A percentile compares a stretch with the other conserved stretches of the same genome.
Conservation (phyloP, 257 asterid species). For the Solanum etuberosum region DNA sequence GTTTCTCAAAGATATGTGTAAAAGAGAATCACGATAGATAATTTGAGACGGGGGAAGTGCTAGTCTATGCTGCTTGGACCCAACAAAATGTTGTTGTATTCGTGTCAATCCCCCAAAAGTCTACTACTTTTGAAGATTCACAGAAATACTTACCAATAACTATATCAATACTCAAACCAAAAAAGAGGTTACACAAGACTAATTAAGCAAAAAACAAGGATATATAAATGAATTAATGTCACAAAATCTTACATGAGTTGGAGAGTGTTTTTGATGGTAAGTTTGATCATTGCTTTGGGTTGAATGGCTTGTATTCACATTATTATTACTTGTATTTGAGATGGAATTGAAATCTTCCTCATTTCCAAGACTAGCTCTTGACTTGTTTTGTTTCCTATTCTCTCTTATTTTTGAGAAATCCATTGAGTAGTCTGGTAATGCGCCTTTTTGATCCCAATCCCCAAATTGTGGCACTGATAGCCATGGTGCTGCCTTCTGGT, state of each 20-base stretch:
- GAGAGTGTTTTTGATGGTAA: conserved; percentile 31
- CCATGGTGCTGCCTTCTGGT: conserved; percentile 56
- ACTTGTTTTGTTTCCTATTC: conserved; percentile 75
- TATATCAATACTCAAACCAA: neutral
- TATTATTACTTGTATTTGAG: conserved; percentile 16
- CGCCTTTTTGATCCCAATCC: conserved; percentile 83
- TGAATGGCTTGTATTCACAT: conserved; percentile 15
- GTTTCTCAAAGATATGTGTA: neutral
- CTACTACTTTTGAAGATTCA: neutral
- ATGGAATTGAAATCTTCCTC: conserved; percentile 62
- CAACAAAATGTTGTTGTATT: neutral
- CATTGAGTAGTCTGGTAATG: conserved; percentile 69
- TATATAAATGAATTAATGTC: neutral
- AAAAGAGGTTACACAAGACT: neutral
- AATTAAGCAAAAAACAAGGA: neutral
- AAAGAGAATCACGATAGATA: neutral
- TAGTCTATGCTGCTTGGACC: neutral
- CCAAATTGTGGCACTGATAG: conserved; percentile 88
- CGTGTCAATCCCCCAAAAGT: neutral
- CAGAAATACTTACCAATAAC: neutral
- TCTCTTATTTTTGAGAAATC: conserved; percentile 82
- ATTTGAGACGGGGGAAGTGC: neutral
- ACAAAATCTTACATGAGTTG: conserved; percentile 37
- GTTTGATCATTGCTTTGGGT: conserved; percentile 19
- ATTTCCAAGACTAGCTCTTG: conserved; percentile 85